These are phyloP conservation scores for Arabidopsis hybrid DNA, from an alignment of 441 rosid genomes.

Conservation along the genomic window DNA sequence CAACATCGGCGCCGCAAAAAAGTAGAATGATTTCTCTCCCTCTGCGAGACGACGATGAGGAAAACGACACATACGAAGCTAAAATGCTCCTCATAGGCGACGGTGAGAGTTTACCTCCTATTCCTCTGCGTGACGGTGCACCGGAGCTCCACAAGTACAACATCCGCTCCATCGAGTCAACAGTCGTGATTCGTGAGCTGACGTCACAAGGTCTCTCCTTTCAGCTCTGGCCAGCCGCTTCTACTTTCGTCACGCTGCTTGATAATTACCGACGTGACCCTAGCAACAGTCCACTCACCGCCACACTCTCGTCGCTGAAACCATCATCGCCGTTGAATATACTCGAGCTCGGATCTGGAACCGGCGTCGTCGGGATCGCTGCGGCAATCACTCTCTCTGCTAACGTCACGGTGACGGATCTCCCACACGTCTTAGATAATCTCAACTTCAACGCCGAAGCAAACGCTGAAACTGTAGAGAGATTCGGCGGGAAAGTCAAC, in stretches of 20 bases:
- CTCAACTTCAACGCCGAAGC: conserved; percentile 74
- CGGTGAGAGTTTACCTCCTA: conserved; percentile 5
- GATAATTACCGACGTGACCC: conserved; percentile 53
- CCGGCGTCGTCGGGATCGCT: conserved; percentile 84
- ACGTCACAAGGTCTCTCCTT: conserved; percentile 65
- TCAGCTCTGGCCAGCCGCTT: conserved; percentile 85
- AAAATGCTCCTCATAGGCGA: conserved; percentile 48
- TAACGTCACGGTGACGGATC: conserved; percentile 81
- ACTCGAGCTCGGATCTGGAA: conserved; percentile 92
- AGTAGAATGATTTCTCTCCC: conserved; percentile 8
- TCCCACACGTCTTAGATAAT: conserved; percentile 82
- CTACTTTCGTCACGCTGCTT: conserved; percentile 69
- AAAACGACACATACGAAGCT: conserved; percentile 46
- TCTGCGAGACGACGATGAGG: conserved; percentile 49
- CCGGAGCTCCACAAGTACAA: conserved; percentile 54
- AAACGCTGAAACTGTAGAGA: conserved; percentile 51
- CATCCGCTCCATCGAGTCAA: conserved; percentile 62
- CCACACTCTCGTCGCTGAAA: conserved; percentile 38
- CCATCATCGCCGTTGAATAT: conserved; percentile 48
- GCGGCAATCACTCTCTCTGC: conserved; percentile 71
- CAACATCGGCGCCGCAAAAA: conserved; percentile 39
- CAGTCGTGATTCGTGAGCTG: conserved; percentile 68
- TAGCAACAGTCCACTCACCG: conserved; percentile 53
- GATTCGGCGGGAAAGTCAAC: conserved; percentile 56
- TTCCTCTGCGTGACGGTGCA: conserved; percentile 27